Base-by-base conservation (phyloP, 2,329 filamentous ascomycete genomes). In the Colletotrichum coccodes region DNA sequence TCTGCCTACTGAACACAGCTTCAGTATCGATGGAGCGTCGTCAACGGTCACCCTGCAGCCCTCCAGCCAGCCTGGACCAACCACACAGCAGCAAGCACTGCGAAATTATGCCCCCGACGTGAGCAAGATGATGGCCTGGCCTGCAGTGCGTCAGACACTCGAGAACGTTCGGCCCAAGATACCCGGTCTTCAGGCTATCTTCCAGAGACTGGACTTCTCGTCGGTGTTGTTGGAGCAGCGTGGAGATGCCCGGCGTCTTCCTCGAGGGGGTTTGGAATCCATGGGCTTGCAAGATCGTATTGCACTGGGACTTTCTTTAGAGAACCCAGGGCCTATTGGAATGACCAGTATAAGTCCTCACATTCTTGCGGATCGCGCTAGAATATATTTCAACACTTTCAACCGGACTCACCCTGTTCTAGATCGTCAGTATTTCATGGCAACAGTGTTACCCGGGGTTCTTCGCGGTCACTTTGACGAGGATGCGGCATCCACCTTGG, bases 321-420 rank as follows among this genome's bases (percentile, higher is more conserved):
- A 64, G 14, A 40, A 61, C 16, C 21, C 26, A 9, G 11, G 11
- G n/a, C 38, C 23, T 14, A 38, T 47, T 47, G 28, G 52, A 14
- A 47, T 66, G 9, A 46, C 56, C 3, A 74, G 73, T 6, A 73
- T 89, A 54, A 82, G 80, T 14, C 83, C 83, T 75, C 85, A 87
- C 6, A 79, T 79, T 3, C 85, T 90, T 77, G 81, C 84, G 65
- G 78, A 79, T 28, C 79, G 88, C 42, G 82, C 83, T 65, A 86
- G 85, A 56, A 81, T 83, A 0, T 91, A 88, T 73, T 91, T 91
- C 73, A 85, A 88, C 72, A 86, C 83, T 2, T 88, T 88, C 77
- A 90, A 90, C 73, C 80, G 88, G 14, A 73, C 89, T 16, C 85
- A 86, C 72, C 89, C 89, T 0, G 83, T 91, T 42, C 79, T 91